These are phyloP conservation scores for Trametes meyenii DNA, from an alignment of 768 basidiomycete species.

Conservation along the genomic window DNA sequence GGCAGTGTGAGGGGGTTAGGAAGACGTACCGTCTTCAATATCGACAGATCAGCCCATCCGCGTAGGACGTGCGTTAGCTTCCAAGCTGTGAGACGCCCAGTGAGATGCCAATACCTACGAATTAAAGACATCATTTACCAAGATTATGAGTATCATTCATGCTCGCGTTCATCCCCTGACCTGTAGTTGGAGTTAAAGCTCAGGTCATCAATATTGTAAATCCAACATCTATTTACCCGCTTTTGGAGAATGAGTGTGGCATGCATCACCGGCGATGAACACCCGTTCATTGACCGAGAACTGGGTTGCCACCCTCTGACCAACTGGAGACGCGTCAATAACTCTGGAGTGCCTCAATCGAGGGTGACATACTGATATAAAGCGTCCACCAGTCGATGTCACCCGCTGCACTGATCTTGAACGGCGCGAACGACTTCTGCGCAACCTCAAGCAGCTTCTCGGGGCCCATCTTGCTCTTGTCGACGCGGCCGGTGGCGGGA, in stretches of 20 bases:
- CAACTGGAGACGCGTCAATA: conserved; percentile 39
- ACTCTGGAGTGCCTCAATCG: neutral
- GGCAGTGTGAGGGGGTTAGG: neutral
- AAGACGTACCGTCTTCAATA: conserved; percentile 49
- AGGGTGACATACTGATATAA: conserved; percentile 43
- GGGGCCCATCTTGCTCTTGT: conserved; percentile 42
- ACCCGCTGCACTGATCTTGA: conserved; percentile 33
- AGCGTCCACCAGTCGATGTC: conserved; percentile 53
- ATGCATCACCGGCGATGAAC: conserved; percentile 61
- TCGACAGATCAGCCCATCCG: conserved; percentile 47
- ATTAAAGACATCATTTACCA: conserved; percentile 25
- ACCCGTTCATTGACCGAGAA: conserved; percentile 51
- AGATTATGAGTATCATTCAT: conserved; percentile 60
- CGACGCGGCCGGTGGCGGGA: conserved; percentile 43
- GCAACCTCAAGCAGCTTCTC: conserved; percentile 49
- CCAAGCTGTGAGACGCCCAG: conserved; percentile 41
- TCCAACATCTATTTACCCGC: conserved; percentile 34
- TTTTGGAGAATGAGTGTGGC: conserved; percentile 48
- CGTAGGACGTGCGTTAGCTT: conserved; percentile 54
- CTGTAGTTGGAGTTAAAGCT: conserved; percentile 20
- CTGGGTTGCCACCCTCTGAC: conserved; percentile 55
- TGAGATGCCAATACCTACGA: neutral
- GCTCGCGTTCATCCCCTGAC: conserved; percentile 56
- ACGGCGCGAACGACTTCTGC: conserved; percentile 46
- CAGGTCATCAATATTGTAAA: too few species aligned